phyloP scores from a whole-genome alignment of 768 basidiomycete genomes.

The Dacryopinax spathularia region DNA sequence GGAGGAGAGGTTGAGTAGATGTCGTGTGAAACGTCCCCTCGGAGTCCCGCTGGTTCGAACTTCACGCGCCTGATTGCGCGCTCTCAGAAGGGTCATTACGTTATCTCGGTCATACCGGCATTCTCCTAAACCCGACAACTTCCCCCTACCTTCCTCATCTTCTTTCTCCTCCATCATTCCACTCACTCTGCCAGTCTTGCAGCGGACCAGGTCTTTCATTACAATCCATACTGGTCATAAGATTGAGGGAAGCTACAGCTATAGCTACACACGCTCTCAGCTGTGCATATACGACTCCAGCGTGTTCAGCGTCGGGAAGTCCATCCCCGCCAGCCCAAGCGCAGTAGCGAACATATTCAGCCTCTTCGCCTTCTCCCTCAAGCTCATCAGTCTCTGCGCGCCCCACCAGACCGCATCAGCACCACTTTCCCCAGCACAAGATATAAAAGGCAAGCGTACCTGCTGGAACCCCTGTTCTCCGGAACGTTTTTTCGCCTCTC shows the following conservation, averaged over 20 bases:
- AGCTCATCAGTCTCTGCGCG: conserved; percentile 45
- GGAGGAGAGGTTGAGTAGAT: too few relatives aligned
- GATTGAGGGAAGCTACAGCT: neutral
- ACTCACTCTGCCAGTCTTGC: too few relatives aligned
- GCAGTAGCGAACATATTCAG: conserved; percentile 63
- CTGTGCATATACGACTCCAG: neutral
- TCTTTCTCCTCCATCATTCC: too few relatives aligned
- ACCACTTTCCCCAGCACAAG: conserved; percentile 13
- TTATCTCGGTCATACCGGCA: too few relatives aligned
- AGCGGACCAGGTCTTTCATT: too few relatives aligned
- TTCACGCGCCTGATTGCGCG: too few relatives aligned
- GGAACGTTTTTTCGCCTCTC: conserved; percentile 51
- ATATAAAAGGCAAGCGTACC: conserved; percentile 32
- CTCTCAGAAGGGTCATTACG: too few relatives aligned
- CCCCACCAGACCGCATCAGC: conserved; percentile 8
- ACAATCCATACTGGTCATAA: neutral
- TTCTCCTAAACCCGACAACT: too few relatives aligned
- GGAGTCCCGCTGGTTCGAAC: too few relatives aligned
- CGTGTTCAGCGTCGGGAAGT: neutral
- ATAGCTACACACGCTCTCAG: neutral
- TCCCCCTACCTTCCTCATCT: too few relatives aligned
- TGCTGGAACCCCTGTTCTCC: conserved; percentile 65
- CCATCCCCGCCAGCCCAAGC: conserved; percentile 9
- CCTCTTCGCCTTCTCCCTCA: conserved; percentile 69
- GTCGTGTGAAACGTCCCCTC: too few relatives aligned